phyloP scores from a whole-genome alignment of 305 asterid species.

The Fraxinus platypoda region DNA sequence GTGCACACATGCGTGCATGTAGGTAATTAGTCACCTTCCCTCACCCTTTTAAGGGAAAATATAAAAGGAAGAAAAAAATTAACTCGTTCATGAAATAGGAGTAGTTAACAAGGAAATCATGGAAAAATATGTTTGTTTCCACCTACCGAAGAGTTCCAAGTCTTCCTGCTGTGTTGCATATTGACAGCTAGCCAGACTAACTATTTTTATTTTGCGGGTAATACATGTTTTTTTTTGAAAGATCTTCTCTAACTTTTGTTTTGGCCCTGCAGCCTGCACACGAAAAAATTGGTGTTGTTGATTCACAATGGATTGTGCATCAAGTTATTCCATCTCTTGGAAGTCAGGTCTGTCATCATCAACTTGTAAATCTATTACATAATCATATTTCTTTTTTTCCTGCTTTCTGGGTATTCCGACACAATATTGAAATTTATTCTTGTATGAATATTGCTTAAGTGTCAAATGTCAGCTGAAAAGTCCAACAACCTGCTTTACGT shows the following conservation, averaged over 20 bases:
- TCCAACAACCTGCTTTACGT: background rate
- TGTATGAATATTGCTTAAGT: background rate
- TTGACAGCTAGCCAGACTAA: background rate
- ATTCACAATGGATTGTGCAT: constrained; percentile 89
- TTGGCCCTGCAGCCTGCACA: constrained; percentile 71
- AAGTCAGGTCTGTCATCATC: constrained; percentile 59
- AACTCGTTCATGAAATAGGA: background rate
- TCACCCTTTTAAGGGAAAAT: background rate
- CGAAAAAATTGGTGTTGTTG: constrained; percentile 87
- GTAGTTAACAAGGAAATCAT: background rate
- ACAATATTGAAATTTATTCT: constrained; percentile 1
- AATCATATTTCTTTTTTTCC: background rate
- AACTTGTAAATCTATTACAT: constrained; percentile 12
- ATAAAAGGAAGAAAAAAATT: background rate
- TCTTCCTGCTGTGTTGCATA: constrained; percentile 2
- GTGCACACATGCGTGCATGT: background rate
- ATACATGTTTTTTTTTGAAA: background rate
- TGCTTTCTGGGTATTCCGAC: background rate
- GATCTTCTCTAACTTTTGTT: constrained; percentile 23
- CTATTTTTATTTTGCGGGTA: constrained; percentile 10
- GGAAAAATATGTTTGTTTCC: background rate
- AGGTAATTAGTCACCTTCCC: background rate
- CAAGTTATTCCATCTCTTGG: constrained; percentile 91
- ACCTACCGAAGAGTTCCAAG: background rate
- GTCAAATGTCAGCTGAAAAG: constrained; percentile 3